A percentile compares a stretch with the other conserved stretches of the same genome.
Evolutionary conservation across 495 filamentous ascomycete species (phyloP).

Genomic region (Talaromyces wortmannii): DNA sequence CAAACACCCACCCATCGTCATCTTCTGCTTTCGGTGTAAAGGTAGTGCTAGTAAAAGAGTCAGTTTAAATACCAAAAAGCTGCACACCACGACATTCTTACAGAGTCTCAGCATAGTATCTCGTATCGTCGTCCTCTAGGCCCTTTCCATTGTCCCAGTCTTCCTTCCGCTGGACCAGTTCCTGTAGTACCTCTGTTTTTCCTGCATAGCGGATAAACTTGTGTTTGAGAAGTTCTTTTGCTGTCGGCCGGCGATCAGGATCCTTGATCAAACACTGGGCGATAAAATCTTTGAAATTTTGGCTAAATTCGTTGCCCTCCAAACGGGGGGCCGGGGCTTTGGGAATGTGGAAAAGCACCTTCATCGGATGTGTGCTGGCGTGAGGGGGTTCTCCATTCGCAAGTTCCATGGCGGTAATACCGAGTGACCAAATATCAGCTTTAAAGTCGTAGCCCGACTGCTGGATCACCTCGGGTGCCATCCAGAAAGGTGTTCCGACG

Average conservation of each 20-base stretch:
- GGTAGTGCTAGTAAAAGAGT: constrained; percentile 40
- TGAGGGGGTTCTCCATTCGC: constrained; percentile 90
- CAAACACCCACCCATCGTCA: constrained; percentile 94
- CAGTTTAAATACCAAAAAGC: not conserved
- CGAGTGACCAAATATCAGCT: constrained; percentile 96
- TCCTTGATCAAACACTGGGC: constrained; percentile 86
- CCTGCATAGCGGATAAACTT: constrained; percentile 82
- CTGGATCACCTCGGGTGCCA: constrained; percentile 98
- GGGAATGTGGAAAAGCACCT: constrained; percentile 94
- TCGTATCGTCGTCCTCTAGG: constrained; percentile 55
- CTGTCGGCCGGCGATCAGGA: constrained; percentile 72
- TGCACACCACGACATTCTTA: constrained; percentile 24
- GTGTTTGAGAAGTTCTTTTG: constrained; percentile 85
- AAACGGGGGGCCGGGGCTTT: constrained; percentile 82
- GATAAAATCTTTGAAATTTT: constrained; percentile 90
- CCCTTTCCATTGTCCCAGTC: constrained; percentile 64
- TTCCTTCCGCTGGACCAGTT: constrained; percentile 80
- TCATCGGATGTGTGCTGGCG: constrained; percentile 92
- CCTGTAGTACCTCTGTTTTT: constrained; percentile 75
- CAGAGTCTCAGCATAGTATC: constrained; percentile 87
- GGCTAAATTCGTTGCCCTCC: constrained; percentile 78
- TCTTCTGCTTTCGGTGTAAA: constrained; percentile 57
- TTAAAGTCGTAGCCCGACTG: constrained; percentile 96
- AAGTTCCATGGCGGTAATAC: constrained; percentile 93
- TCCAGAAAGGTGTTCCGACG: constrained; percentile 99